A percentile compares a stretch with the other conserved stretches of the same genome.
These are phyloP conservation scores for Neolentinus lepideus DNA, from an alignment of 1,284 basidiomycete genomes.

Conservation along the genomic window DNA sequence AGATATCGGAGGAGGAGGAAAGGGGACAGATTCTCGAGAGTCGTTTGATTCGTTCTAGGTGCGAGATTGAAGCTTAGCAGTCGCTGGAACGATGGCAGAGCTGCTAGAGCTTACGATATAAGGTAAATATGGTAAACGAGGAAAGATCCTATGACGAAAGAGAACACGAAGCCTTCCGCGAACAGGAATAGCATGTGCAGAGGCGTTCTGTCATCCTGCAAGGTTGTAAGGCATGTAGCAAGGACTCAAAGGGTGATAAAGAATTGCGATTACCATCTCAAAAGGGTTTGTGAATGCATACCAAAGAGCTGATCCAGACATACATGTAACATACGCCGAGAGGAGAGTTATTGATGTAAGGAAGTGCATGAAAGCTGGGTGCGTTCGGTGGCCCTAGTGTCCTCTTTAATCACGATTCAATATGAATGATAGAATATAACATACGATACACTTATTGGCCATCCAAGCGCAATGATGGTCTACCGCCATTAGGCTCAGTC, in stretches of 20 bases:
- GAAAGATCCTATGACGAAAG: slow-evolving; percentile 71
- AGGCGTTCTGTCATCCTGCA: slow-evolving; percentile 57
- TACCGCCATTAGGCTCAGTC: slow-evolving; percentile 18
- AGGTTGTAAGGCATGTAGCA: slow-evolving; percentile 2
- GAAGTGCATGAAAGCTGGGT: slow-evolving; percentile 83
- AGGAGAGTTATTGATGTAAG: slow-evolving; percentile 62
- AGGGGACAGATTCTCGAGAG: slow-evolving; percentile 74
- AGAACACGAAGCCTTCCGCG: slow-evolving; percentile 55
- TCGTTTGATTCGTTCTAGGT: slow-evolving; percentile 78
- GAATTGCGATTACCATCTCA: slow-evolving; percentile 40
- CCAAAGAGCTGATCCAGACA: slow-evolving; percentile 53
- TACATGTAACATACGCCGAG: slow-evolving; percentile 49
- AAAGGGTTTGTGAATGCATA: slow-evolving; percentile 63
- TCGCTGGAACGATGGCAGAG: slow-evolving; percentile 2
- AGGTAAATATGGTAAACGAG: slow-evolving; percentile 77
- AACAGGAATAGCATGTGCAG: slow-evolving; percentile 66
- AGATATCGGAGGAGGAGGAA: slow-evolving; percentile 67
- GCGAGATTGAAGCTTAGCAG: background rate
- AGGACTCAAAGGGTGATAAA: slow-evolving; percentile 3
- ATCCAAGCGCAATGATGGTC: slow-evolving; percentile 92
- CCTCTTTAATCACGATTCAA: slow-evolving; percentile 4
- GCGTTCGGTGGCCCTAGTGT: slow-evolving; percentile 75
- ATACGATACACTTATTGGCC: slow-evolving; percentile 69
- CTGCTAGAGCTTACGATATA: slow-evolving; percentile 63
- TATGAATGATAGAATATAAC: slow-evolving; percentile 19